Evolutionary conservation across 2,329 filamentous ascomycete genomes (phyloP).

Genomic region (Emergomyces pasteurianus): DNA sequence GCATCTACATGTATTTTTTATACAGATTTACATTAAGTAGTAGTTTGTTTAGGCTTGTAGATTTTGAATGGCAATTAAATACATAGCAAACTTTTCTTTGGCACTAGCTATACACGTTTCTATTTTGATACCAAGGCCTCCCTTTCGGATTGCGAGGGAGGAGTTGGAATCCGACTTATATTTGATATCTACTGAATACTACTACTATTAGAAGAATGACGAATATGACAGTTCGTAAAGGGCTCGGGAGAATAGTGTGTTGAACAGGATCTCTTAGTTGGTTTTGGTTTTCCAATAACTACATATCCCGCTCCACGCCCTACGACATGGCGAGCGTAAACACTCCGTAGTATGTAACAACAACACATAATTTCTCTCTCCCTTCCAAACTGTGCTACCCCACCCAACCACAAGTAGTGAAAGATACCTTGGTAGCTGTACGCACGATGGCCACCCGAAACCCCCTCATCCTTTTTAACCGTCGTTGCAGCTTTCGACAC

Average conservation of each 20-base stretch:
- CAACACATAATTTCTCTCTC: neutral
- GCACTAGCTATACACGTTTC: too few species aligned
- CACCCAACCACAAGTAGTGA: neutral
- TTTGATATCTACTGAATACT: too few species aligned
- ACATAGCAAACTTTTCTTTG: neutral
- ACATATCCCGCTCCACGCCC: neutral
- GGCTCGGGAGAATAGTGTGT: neutral
- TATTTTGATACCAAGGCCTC: too few species aligned
- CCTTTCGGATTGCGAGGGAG: too few species aligned
- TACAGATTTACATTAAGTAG: too few species aligned
- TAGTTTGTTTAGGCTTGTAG: neutral
- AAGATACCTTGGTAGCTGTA: neutral
- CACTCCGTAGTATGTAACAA: too few species aligned
- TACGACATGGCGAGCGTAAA: neutral
- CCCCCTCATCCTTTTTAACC: neutral
- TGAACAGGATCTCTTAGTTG: neutral
- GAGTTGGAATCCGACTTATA: too few species aligned
- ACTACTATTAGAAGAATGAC: neutral
- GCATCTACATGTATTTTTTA: too few species aligned
- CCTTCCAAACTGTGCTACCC: neutral
- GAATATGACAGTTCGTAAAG: neutral
- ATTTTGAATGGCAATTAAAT: neutral
- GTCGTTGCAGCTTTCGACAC: neutral
- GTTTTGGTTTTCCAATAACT: neutral
- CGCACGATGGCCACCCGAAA: neutral